Evolutionary conservation across 306 rosid species (phyloP), one percentile per base, ranked within the genome.

Genomic region (Fragaria nilgerrensis): DNA sequence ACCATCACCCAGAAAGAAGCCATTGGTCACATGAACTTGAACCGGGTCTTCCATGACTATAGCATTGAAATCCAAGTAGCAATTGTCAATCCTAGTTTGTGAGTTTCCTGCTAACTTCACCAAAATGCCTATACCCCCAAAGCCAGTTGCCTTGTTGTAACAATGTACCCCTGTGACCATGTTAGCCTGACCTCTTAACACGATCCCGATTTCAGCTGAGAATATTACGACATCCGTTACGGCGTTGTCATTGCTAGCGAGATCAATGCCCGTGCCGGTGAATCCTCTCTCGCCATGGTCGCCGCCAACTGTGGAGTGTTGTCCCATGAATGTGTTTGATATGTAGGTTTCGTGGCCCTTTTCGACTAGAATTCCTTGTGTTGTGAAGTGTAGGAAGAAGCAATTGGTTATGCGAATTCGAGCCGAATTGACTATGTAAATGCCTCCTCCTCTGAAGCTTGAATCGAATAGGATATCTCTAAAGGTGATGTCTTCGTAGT

Each of bases 21-120:
- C 93, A 75, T 91, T 91, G 1, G 90, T 89, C 67, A 91, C 86
- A 84, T 91, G 96, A 82, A 89, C 93, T 80, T 91, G 91, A 62
- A 89, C 87, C 2, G 91, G 96, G 56, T 91, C 93, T 81, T 91
- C 96, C 85, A 87, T 83, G 17, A 89, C 92, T 41, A 89, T 84
- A 7, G 87, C 90, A 15, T 84, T 91, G 68, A 72, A 91, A 89
- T 91, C 96, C 59, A 91, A 10, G 79, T 89, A 87, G 71, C 90
- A 91, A 59, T 87, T 91, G 16, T 83, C 93, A 44, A 87, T 89
- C 75, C 96, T 89, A 2, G 91, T 89, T 48, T 75, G 82, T 20
- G 91, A 88, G 55, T 82, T 72, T n/a, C 91, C 91, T 16, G 86
- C 82, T 27, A 84, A 48, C 82, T 91, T 91, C 45, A 89, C 87